Conservation (phyloP, 352 stramenopile species). For the Phytophthora ramorum region DNA sequence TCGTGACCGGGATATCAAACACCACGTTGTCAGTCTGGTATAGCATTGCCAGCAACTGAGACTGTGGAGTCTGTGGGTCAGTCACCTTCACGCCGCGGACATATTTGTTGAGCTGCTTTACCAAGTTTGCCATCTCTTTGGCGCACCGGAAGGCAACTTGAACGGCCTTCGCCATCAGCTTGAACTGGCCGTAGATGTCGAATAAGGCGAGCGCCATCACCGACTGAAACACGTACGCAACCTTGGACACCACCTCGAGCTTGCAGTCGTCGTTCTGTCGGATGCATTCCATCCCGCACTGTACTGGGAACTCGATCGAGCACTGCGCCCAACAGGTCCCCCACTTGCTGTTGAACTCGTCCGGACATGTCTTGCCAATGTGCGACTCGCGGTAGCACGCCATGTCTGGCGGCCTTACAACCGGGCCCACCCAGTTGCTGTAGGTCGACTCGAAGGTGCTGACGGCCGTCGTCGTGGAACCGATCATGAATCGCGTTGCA, state of each 20-base stretch:
- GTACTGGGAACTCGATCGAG: slow-evolving; percentile 51
- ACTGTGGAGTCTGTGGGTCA: slow-evolving; percentile 28
- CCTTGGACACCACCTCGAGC: slow-evolving; percentile 40
- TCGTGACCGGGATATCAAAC: slow-evolving; percentile 44
- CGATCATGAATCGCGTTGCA: slow-evolving; percentile 2
- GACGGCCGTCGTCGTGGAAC: slow-evolving; percentile 3
- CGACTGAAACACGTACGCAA: slow-evolving; percentile 31
- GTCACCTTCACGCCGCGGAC: slow-evolving; percentile 25
- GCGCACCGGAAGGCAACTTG: slow-evolving; percentile 32
- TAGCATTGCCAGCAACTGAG: slow-evolving; percentile 36
- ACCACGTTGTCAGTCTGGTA: slow-evolving; percentile 44
- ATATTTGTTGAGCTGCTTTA: slow-evolving; percentile 36
- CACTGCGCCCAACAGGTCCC: slow-evolving; percentile 52
- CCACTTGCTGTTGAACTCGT: slow-evolving; percentile 39
- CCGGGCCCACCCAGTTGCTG: slow-evolving; percentile 24
- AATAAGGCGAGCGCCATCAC: slow-evolving; percentile 32
- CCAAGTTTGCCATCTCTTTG: slow-evolving; percentile 29
- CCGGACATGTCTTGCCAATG: slow-evolving; percentile 25
- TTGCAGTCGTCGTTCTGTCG: slow-evolving; percentile 46
- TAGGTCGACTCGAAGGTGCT: slow-evolving; percentile 21
- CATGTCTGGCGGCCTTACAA: slow-evolving; percentile 16
- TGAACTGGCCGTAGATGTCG: slow-evolving; percentile 40
- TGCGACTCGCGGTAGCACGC: slow-evolving; percentile 41
- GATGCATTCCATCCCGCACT: slow-evolving; percentile 56
- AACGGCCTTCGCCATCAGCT: slow-evolving; percentile 10